Evolutionary conservation across 768 basidiomycete genomes (phyloP).

Genomic region (Lactarius psammicola): DNA sequence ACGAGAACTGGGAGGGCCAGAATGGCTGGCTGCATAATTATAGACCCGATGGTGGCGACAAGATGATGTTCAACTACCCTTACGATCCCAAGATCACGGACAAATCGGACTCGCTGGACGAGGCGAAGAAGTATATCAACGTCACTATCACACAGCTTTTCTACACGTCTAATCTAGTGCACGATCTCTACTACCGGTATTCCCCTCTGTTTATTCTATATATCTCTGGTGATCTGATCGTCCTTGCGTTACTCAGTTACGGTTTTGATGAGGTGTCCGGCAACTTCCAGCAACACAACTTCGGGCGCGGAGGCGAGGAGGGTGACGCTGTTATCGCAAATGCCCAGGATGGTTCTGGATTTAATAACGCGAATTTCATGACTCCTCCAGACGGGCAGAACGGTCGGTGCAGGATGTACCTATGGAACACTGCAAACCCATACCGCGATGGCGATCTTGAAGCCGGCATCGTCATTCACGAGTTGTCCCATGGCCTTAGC

Average conservation of each 20-base stretch:
- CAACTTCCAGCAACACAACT: constrained; percentile 99
- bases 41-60: constrained; percentile 66
- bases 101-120: constrained; percentile 55
- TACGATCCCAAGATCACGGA: constrained; percentile 69
- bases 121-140: constrained; percentile 84
- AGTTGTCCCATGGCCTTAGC: constrained; percentile 83
- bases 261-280: constrained; percentile 91
- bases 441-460: constrained; percentile 95
- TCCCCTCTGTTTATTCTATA: not conserved
- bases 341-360: constrained; percentile 93
- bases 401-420: constrained; percentile 93
- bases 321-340: constrained; percentile 91
- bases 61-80: constrained; percentile 62
- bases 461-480: constrained; percentile 95
- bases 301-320: constrained; percentile 83
- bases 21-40: constrained; percentile 67
- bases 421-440: constrained; percentile 89
- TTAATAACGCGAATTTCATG: constrained; percentile 92
- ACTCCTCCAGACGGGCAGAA: constrained; percentile 81
- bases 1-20: constrained; percentile 87
- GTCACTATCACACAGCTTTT: constrained; percentile 85
- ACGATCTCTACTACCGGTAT: constrained; percentile 77
- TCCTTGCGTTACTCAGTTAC: constrained; percentile 48
- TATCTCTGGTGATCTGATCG: not conserved
- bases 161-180: constrained; percentile 79